Evolutionary conservation across 106 monocot species (phyloP), one percentile per base, ranked within the genome.

Genomic region (Acorus calamus): DNA sequence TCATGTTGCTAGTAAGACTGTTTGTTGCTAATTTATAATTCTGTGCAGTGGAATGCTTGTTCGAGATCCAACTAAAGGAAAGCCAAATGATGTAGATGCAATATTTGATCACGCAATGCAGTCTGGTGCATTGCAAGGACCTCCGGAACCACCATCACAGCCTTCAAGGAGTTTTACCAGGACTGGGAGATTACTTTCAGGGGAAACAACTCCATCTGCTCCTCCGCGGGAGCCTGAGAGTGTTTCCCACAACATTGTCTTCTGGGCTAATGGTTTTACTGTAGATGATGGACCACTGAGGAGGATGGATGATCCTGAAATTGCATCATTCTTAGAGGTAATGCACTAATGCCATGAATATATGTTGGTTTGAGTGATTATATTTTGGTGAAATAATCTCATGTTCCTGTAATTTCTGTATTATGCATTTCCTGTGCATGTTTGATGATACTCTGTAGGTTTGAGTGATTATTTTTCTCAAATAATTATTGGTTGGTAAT

Each of bases 31-130:
- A n/a, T n/a, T n/a, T n/a, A n/a, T n/a, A n/a, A n/a, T n/a, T n/a
- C n/a, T n/a, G n/a, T 78, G 48, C 72, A 88, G 94, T 74, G 89
- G 94, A 65, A 94, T 94, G 94, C 79, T 94, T 69, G 94, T 94
- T 51, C 89, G 84, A 84, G 89, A 86, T 81, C 84, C 84, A 59
- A 76, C 80, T 1, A 94, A 60, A 76, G 64, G 73, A 52, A 78
- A 76, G 44, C 49, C n/a, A n/a, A n/a, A 84, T 66, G 76, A 84
- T 69, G 71, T 85, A 7, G 84, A 86, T 73, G 47, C 89, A 62
- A 77, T 94, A 67, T 89, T 94, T 82, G 86, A 94, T 59, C 84
- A 89, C 86, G 94, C 94, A 66, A 94, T 74, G 68, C 80, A 81
- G 66, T 79, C 84, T 83, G 89, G 83, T 45, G 89, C 85, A 50